Conservation (phyloP, 257 asterid species). For the Nicotiana attenuata region DNA sequence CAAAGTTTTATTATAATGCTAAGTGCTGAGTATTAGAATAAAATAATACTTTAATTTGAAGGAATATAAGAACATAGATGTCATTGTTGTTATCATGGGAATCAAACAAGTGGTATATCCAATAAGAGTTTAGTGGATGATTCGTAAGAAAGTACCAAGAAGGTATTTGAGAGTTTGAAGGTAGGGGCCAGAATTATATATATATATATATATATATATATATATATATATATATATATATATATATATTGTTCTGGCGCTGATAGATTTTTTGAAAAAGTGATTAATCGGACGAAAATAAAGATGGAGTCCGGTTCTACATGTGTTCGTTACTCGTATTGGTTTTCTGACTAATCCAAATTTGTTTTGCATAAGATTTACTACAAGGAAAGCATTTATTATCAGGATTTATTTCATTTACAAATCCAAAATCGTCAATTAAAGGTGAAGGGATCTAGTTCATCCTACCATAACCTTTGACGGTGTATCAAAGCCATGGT, state of each 20-base stretch:
- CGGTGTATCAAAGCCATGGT: neutral
- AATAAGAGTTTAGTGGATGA: neutral
- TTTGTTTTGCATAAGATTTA: no score
- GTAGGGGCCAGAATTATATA: neutral
- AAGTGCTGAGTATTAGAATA: neutral
- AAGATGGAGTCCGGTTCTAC: no score
- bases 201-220: neutral
- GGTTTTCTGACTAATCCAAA: no score
- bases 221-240: neutral
- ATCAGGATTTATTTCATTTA: no score
- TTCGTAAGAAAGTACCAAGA: constrained; percentile 5
- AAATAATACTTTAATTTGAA: neutral
- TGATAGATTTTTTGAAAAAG: no score
- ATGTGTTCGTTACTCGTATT: no score
- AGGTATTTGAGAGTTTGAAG: neutral
- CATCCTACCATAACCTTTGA: no score
- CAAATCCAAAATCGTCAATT: no score
- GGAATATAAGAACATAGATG: constrained; percentile 3
- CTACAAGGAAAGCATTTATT: no score
- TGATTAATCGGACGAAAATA: no score
- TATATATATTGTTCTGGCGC: no score
- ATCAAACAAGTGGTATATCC: neutral
- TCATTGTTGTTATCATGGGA: neutral
- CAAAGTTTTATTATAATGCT: neutral
- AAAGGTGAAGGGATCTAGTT: no score